Base-by-base conservation (phyloP, 2,329 filamentous ascomycete species). In the Torrubiellomyces zombiae region DNA sequence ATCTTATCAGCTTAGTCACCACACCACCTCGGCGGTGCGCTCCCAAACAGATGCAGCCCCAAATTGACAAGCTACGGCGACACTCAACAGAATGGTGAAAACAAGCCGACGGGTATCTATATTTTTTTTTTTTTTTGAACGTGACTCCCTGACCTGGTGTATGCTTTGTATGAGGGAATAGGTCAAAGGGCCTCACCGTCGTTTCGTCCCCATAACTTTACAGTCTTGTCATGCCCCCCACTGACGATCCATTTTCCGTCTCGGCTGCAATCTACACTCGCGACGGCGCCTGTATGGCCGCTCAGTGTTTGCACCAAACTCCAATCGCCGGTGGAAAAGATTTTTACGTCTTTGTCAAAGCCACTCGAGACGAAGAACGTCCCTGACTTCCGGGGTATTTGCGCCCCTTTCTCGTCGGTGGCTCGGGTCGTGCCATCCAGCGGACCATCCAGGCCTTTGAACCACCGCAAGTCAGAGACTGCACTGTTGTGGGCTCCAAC, bases 311-410 rank as follows among this genome's bases (percentile, higher is more conserved):
- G 91, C 32, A 85, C 72, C 30, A 92, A 55, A 1, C 79, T 75
- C 85, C 89, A 98, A 53, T 98, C 86, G 47, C 98, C 89, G 3
- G 83, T 83, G 6, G 83, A 93, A 53, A 91, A 95, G 37, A 98
- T 67, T 46, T 94, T 93, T 51, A 98, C 77, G 38, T 83, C 86
- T 48, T 79, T 82, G 55, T 98, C 89, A 44, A 95, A 95, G 1
- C 89, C 89, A 38, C 75, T 73, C 3, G 75, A 83, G 3, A 94
- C 75, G 37, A 98, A 77, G 51, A 94, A 94, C 0, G 85, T 92
- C 23, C 85, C 80, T 0, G 81, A 75, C 44, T 83, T 91, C 55
- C 82, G 86, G 8, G 85, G 85, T 23, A 67, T 45, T 31, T 58
- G 63, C 14, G 54, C 63, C n/a, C 73, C 75, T 37, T 75, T 72